These are phyloP conservation scores for Eimeria brunetti DNA, from an alignment of 169 alveolate genomes.

Conservation along the genomic window DNA sequence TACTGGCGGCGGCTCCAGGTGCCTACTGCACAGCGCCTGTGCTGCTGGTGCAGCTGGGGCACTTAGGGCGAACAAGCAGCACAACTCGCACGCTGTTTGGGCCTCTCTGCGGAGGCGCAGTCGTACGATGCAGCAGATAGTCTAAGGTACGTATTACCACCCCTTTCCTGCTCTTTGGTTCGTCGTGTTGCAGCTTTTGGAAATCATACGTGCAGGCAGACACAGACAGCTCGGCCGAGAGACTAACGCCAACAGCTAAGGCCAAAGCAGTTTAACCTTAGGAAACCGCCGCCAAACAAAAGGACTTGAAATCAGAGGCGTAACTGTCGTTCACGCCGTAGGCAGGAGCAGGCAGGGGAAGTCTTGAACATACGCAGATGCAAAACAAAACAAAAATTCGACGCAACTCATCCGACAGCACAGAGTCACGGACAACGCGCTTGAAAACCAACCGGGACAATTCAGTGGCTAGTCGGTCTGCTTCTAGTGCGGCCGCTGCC, in stretches of 20 bases:
- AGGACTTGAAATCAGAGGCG: conserved; percentile 87
- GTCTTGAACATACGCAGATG: conserved; percentile 1
- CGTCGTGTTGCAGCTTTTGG: no score
- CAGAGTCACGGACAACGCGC: not conserved
- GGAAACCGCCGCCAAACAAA: conserved; percentile 80
- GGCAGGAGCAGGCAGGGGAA: conserved; percentile 70
- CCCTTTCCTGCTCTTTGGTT: no score
- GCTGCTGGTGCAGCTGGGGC: not conserved
- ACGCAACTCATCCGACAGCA: not conserved
- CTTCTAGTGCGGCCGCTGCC: conserved; percentile 16
- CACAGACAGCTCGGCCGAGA: conserved; percentile 81
- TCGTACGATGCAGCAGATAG: not conserved
- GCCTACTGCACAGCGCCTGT: not conserved
- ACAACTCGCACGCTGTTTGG: not conserved
- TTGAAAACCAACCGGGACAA: not conserved
- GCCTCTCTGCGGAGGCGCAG: not conserved
- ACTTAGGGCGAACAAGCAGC: not conserved
- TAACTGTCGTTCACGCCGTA: conserved; percentile 84
- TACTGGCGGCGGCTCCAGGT: not conserved
- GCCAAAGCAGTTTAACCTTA: conserved; percentile 75
- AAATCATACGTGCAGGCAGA: no score
- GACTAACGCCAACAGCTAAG: conserved; percentile 87
- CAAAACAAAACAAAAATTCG: not conserved
- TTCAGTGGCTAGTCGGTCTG: not conserved
- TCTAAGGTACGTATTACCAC: no score